Conservation (phyloP, 805 yeast species). For the Kodamaea kaohsiungensis region DNA sequence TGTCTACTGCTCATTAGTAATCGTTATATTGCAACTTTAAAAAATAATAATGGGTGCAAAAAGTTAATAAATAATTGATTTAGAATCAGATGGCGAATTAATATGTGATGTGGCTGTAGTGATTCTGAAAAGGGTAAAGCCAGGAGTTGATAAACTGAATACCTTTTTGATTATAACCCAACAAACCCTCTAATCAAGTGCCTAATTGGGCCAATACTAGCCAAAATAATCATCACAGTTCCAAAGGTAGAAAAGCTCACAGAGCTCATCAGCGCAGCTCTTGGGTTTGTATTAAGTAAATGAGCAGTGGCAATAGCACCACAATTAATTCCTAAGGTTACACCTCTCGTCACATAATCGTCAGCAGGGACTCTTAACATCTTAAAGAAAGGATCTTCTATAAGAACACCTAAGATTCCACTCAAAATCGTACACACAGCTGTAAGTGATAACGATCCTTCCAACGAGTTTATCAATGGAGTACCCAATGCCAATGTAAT, state of each 20-base stretch:
- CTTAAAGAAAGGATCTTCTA: slow-evolving; percentile 55
- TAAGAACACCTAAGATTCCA: slow-evolving; percentile 73
- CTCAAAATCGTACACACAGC: slow-evolving; percentile 77
- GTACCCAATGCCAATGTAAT: slow-evolving; percentile 80
- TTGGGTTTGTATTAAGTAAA: slow-evolving; percentile 64
- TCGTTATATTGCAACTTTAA: neutral
- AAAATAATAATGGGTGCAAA: neutral
- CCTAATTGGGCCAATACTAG: slow-evolving; percentile 50
- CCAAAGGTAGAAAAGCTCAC: slow-evolving; percentile 74
- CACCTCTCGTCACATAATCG: slow-evolving; percentile 76
- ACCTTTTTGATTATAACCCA: slow-evolving; percentile 27
- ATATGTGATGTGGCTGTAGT: too few species aligned
- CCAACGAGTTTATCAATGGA: slow-evolving; percentile 66
- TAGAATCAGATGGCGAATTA: neutral
- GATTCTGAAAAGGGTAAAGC: too few species aligned
- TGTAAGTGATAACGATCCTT: slow-evolving; percentile 70
- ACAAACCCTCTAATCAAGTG: slow-evolving; percentile 48
- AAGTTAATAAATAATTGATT: neutral
- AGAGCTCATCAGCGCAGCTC: slow-evolving; percentile 79
- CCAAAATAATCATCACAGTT: slow-evolving; percentile 66
- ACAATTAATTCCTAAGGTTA: slow-evolving; percentile 74
- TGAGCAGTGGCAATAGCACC: slow-evolving; percentile 86
- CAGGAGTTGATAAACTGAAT: too few species aligned
- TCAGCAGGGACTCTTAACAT: slow-evolving; percentile 54
- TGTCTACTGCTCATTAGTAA: neutral